Percentiles rank a stretch among this genome's conserved stretches.
These are phyloP conservation scores for Acanthamoeba castellanii DNA, from an alignment of 208 protist species.

Conservation along the genomic window DNA sequence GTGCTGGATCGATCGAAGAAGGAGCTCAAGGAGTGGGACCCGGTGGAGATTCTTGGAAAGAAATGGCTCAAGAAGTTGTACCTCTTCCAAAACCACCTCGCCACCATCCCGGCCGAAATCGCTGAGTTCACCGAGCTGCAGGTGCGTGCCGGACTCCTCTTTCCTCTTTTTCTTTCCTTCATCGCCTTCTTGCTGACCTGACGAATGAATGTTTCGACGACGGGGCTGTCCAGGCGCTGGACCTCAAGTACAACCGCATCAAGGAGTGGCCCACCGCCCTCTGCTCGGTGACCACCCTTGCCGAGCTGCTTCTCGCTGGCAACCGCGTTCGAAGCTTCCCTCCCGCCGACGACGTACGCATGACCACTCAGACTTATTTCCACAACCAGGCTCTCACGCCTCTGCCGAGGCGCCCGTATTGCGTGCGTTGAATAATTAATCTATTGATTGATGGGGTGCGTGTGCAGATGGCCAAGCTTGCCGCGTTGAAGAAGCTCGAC, in stretches of 20 bases:
- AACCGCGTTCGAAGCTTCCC: slow-evolving; percentile 59
- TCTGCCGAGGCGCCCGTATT: too few species aligned
- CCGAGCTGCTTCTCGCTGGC: slow-evolving; percentile 38
- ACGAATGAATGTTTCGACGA: too few species aligned
- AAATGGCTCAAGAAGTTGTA: slow-evolving; percentile 71
- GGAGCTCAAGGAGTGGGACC: slow-evolving; percentile 63
- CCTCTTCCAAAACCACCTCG: slow-evolving; percentile 71
- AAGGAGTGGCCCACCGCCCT: slow-evolving; percentile 1
- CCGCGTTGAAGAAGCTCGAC: slow-evolving; percentile 25
- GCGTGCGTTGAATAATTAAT: neutral
- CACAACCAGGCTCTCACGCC: too few species aligned
- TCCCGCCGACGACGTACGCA: neutral
- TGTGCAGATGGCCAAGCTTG: slow-evolving; percentile 18
- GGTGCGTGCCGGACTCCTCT: neutral
- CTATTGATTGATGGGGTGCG: neutral
- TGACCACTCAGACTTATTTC: neutral
- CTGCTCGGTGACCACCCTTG: slow-evolving; percentile 19
- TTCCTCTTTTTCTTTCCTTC: neutral
- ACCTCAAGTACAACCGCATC: slow-evolving; percentile 74
- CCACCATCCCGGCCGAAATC: slow-evolving; percentile 31
- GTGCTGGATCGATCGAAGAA: slow-evolving; percentile 74
- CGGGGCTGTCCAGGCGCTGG: neutral
- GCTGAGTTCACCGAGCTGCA: slow-evolving; percentile 42
- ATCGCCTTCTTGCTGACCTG: neutral
- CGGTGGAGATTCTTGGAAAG: slow-evolving; percentile 46